These are phyloP conservation scores for Diplodia seriata DNA, from an alignment of 2,329 filamentous ascomycete genomes.

Conservation along the genomic window DNA sequence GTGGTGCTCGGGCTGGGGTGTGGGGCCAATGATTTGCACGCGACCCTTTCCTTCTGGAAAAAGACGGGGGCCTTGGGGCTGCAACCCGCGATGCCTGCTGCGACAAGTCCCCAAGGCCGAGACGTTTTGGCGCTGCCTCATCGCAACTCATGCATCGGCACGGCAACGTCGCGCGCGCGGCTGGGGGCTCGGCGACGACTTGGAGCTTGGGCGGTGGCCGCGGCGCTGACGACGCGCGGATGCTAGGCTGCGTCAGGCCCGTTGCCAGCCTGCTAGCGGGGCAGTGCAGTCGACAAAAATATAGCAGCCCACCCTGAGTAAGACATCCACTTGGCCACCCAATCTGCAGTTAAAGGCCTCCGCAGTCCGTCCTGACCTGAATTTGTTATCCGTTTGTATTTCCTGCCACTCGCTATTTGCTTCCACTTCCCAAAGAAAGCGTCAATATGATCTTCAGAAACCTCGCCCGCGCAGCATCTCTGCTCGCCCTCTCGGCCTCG, in stretches of 20 bases:
- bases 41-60: not conserved
- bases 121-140: constrained; percentile 4
- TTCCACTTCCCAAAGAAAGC: not conserved
- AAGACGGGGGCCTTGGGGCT: too few species aligned
- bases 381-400: not conserved
- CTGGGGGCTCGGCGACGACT: constrained; percentile 6
- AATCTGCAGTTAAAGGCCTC: not conserved
- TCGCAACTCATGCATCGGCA: not conserved
- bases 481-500: constrained; percentile 17
- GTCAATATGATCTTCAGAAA: constrained; percentile 19
- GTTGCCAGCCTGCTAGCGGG: constrained; percentile 7
- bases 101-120: not conserved
- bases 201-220: constrained; percentile 1
- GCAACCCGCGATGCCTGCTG: not conserved
- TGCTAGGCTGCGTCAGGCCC: constrained; percentile 17
- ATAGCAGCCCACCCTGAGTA: constrained; percentile 18
- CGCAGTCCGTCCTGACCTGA: not conserved
- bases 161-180: constrained; percentile 6
- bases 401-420: constrained; percentile 19
- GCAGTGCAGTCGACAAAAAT: constrained; percentile 25
- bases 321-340: not conserved
- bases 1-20: too few species aligned
- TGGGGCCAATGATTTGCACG: not conserved
- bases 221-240: constrained; percentile 22
- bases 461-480: constrained; percentile 23